These are phyloP conservation scores for Beauveria pseudobassiana DNA, from an alignment of 2,329 filamentous ascomycete genomes.

Conservation along the genomic window DNA sequence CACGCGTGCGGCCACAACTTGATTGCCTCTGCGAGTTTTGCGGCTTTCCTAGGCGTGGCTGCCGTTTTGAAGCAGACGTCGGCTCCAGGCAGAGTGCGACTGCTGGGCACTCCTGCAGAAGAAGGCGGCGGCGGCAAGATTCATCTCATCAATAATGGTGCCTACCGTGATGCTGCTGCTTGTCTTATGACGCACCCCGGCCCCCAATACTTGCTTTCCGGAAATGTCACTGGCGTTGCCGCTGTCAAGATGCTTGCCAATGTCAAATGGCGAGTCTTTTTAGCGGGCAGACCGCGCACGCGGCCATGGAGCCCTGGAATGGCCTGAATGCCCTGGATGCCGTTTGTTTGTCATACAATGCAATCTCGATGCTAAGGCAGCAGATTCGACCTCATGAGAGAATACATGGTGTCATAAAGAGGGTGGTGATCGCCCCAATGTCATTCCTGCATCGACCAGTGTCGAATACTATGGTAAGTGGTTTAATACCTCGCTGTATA, in stretches of 20 bases:
- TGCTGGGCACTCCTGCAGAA: constrained; percentile 34
- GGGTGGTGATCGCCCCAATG: constrained; percentile 32
- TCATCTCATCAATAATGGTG: constrained; percentile 28
- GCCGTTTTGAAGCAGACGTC: constrained; percentile 21
- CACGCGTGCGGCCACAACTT: constrained; percentile 29
- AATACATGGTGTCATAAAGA: constrained; percentile 41
- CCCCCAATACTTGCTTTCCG: constrained; percentile 9
- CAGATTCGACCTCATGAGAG: constrained; percentile 40
- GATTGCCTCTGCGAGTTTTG: constrained; percentile 23
- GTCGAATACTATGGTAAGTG: constrained; percentile 29
- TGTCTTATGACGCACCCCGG: constrained; percentile 20
- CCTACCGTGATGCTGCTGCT: constrained; percentile 17
- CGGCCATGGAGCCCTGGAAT: constrained; percentile 40
- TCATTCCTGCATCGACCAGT: constrained; percentile 33
- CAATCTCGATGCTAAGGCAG: constrained; percentile 39
- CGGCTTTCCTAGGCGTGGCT: constrained; percentile 25
- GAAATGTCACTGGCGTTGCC: constrained; percentile 17
- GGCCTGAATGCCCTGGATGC: constrained; percentile 45
- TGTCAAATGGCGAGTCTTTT: constrained; percentile 28
- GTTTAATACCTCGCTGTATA: constrained; percentile 10
- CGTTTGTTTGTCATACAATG: constrained; percentile 31
- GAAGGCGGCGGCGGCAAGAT: constrained; percentile 36
- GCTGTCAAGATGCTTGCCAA: constrained; percentile 22
- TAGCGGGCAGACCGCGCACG: constrained; percentile 37
- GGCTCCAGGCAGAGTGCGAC: constrained; percentile 26